Conservation (phyloP, 2,329 filamentous ascomycete genomes). For the Aureobasidium zeae region DNA sequence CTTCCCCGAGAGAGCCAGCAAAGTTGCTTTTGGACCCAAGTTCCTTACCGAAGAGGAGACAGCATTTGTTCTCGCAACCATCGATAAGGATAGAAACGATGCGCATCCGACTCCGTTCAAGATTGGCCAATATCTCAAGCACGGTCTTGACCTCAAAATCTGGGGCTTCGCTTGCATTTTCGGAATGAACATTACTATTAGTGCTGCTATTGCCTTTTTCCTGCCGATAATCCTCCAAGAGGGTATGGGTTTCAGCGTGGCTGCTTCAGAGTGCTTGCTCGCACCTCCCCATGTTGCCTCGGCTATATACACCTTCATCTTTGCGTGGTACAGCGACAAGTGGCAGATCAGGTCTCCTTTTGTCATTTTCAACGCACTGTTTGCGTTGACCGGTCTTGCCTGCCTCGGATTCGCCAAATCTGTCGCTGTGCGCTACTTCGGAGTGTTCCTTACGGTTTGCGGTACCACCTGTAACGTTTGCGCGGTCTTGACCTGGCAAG, state of each 20-base stretch:
- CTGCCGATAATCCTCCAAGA: constrained; percentile 30
- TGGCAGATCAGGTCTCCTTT: constrained; percentile 28
- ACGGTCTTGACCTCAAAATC: too few species aligned
- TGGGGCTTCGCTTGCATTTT: too few species aligned
- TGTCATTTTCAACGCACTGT: constrained; percentile 28
- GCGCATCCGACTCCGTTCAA: too few species aligned
- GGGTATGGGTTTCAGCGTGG: constrained; percentile 28
- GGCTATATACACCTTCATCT: constrained; percentile 27
- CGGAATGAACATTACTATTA: too few species aligned
- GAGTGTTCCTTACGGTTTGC: constrained; percentile 29
- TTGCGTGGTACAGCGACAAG: constrained; percentile 26
- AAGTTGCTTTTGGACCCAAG: too few species aligned
- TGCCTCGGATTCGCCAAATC: constrained; percentile 27
- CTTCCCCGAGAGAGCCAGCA: neutral
- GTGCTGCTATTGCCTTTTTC: constrained; percentile 30
- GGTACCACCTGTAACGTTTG: constrained; percentile 54
- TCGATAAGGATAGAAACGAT: too few species aligned
- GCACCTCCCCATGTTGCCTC: constrained; percentile 26
- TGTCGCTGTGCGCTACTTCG: constrained; percentile 27
- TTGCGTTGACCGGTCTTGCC: constrained; percentile 27
- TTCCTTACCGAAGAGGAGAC: too few species aligned
- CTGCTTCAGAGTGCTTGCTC: constrained; percentile 26
- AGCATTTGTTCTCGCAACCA: too few species aligned
- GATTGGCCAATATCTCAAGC: too few species aligned
- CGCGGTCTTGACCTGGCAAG: constrained; percentile 66